Percentiles rank a stretch among this genome's conserved stretches.
These are phyloP conservation scores for Dispira simplex DNA, from an alignment of 192 early-diverging fungal genomes.

Conservation along the genomic window DNA sequence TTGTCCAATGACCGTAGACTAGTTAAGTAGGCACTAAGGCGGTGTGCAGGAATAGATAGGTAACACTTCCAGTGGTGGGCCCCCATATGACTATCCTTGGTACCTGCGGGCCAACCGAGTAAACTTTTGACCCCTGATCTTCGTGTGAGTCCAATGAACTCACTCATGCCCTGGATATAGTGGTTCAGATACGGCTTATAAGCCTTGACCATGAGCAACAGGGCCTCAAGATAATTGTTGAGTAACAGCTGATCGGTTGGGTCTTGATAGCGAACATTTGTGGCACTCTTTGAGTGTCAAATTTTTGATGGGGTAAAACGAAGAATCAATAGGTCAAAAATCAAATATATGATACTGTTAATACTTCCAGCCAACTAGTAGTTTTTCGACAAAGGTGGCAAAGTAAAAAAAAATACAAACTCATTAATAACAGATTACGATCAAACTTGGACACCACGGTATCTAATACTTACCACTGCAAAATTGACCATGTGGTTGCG, in stretches of 20 bases:
- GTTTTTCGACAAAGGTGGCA: neutral
- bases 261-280: conserved; percentile 9
- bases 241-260: conserved; percentile 1
- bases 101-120: neutral
- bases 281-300: neutral
- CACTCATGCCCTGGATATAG: conserved; percentile 5
- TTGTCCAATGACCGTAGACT: neutral
- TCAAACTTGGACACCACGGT: neutral
- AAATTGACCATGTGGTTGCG: conserved; percentile 10
- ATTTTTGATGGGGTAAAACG: neutral
- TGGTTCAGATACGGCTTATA: neutral
- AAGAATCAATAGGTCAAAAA: neutral
- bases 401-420: neutral
- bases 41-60: conserved; percentile 5
- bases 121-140: neutral
- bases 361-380: neutral
- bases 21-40: neutral
- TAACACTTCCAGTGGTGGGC: conserved; percentile 8
- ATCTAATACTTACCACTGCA: conserved; percentile 1
- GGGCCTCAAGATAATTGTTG: neutral
- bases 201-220: neutral
- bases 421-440: too few relatives aligned
- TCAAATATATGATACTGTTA: neutral
- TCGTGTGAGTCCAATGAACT: conserved; percentile 4
- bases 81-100: neutral